phyloP scores from a whole-genome alignment of 257 asterid genomes.

The Primulina huaijiensis region DNA sequence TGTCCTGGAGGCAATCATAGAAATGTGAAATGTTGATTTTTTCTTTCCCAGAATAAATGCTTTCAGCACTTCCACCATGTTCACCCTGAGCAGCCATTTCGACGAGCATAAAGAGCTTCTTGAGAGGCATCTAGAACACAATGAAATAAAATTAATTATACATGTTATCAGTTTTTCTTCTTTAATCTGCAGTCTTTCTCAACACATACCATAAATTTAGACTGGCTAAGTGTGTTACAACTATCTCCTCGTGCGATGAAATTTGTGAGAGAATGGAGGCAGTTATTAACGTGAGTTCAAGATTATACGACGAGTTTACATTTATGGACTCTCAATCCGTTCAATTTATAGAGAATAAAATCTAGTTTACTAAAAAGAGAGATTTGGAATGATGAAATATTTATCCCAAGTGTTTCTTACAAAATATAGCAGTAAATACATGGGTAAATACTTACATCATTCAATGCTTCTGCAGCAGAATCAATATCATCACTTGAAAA shows the following conservation, averaged over 20 bases:
- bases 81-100: conserved; percentile 99
- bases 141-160: conserved; percentile 10
- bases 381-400: background rate
- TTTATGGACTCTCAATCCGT: background rate
- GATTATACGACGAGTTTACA: background rate
- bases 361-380: background rate
- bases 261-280: background rate
- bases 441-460: conserved; percentile 62
- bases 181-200: background rate
- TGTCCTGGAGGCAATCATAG: conserved; percentile 76
- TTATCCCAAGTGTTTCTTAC: background rate
- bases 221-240: background rate
- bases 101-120: conserved; percentile 83
- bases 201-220: background rate
- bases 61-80: conserved; percentile 82
- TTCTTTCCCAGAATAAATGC: conserved; percentile 67
- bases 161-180: conserved; percentile 8
- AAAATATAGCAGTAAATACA: background rate
- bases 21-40: conserved; percentile 75
- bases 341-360: background rate
- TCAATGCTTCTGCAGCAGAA: conserved; percentile 85
- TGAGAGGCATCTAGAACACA: conserved; percentile 71
- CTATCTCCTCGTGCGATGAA: background rate
- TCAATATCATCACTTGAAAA: conserved; percentile 71
- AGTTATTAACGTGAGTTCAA: background rate